Evolutionary conservation across 441 rosid species (phyloP).

Genomic region (Adansonia madagascariensis): DNA sequence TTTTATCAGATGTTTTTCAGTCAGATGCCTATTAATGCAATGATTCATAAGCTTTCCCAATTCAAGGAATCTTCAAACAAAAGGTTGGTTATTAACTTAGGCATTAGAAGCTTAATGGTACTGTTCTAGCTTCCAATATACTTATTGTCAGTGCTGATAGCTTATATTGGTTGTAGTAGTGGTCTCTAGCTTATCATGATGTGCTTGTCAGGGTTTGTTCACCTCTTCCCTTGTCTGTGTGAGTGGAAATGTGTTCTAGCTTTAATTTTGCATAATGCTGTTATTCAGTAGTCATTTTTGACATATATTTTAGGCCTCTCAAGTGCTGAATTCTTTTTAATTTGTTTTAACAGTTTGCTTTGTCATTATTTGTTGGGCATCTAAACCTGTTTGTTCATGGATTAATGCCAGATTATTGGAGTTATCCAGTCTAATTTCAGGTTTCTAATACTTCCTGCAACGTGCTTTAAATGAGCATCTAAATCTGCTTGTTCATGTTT

Average conservation of each 20-base stretch:
- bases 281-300: background rate
- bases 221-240: background rate
- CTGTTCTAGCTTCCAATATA: background rate
- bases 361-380: background rate
- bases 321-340: background rate
- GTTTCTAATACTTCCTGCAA: too few species aligned
- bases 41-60: slow-evolving; percentile 92
- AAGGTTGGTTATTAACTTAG: slow-evolving; percentile 49
- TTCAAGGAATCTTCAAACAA: slow-evolving; percentile 79
- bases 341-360: background rate
- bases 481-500: too few species aligned
- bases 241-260: background rate
- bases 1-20: slow-evolving; percentile 91
- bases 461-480: too few species aligned
- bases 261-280: background rate
- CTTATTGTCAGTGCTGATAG: background rate
- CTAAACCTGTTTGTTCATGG: background rate
- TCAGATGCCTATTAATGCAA: slow-evolving; percentile 74
- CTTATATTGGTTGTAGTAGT: background rate
- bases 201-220: background rate
- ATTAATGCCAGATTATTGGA: background rate
- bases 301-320: background rate
- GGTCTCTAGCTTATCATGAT: background rate
- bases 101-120: background rate
- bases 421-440: too few species aligned